A percentile compares a stretch with the other conserved stretches of the same genome.
These are phyloP conservation scores for Dacryopinax primogenitus DNA, from an alignment of 768 basidiomycete genomes.

Conservation along the genomic window DNA sequence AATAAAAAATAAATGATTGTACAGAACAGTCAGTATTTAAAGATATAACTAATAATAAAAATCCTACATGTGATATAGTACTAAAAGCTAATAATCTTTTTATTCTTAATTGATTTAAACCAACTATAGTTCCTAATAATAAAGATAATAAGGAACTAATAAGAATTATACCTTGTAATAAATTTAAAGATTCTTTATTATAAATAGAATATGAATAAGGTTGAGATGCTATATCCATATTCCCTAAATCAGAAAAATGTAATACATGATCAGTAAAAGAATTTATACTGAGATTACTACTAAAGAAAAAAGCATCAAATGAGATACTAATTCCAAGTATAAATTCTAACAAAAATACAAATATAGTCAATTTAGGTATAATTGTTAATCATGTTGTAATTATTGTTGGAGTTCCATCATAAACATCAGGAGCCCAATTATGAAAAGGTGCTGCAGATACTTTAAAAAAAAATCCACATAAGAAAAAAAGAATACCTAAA, in stretches of 20 bases:
- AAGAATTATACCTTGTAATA: conserved; percentile 17
- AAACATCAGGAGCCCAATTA: conserved; percentile 21
- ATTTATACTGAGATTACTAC: too few relatives aligned
- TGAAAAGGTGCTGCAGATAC: conserved; percentile 21
- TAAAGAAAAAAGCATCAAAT: too few relatives aligned
- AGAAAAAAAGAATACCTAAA: conserved; percentile 18
- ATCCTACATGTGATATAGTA: conserved; percentile 22
- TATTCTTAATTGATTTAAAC: conserved; percentile 20
- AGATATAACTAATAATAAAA: conserved; percentile 21
- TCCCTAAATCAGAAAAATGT: too few relatives aligned
- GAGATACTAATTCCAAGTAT: conserved; percentile 6
- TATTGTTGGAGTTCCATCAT: conserved; percentile 20
- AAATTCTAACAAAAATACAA: conserved; percentile 13
- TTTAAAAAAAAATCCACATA: conserved; percentile 20
- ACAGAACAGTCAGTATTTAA: conserved; percentile 19
- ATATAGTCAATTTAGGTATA: conserved; percentile 20
- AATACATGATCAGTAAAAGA: too few relatives aligned
- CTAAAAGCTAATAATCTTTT: conserved; percentile 21
- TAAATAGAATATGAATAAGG: conserved; percentile 13
- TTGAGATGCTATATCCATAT: conserved; percentile 16
- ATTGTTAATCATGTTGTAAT: conserved; percentile 21
- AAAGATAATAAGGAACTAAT: conserved; percentile 19
- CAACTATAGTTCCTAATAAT: conserved; percentile 21
- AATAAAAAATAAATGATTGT: conserved; percentile 21
- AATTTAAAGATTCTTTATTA: conserved; percentile 18